A percentile compares a stretch with the other conserved stretches of the same genome.
phyloP scores from a whole-genome alignment of 2,329 filamentous ascomycete species.

The Diaporthe longicolla region DNA sequence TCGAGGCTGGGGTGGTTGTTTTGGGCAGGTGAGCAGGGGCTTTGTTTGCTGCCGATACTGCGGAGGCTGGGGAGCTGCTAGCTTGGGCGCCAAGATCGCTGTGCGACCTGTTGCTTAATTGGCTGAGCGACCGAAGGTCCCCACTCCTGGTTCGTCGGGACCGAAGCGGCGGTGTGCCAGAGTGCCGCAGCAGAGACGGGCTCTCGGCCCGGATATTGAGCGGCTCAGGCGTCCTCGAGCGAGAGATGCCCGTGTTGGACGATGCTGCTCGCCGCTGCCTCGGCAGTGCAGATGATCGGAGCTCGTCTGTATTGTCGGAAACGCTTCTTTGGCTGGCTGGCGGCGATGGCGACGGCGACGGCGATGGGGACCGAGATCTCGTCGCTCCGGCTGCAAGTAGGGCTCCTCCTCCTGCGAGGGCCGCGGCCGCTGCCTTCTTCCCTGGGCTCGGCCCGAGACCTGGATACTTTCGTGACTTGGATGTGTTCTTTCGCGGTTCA shows the following conservation, averaged over 20 bases:
- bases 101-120: slow-evolving; percentile 57
- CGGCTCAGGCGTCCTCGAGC: slow-evolving; percentile 68
- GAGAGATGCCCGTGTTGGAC: slow-evolving; percentile 69
- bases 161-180: slow-evolving; percentile 77
- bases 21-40: slow-evolving; percentile 37
- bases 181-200: slow-evolving; percentile 65
- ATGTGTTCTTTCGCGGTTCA: slow-evolving; percentile 60
- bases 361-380: slow-evolving; percentile 53
- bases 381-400: slow-evolving; percentile 10
- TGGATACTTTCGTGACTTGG: slow-evolving; percentile 47
- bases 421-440: slow-evolving; percentile 43
- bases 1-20: slow-evolving; percentile 42
- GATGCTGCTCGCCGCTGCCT: slow-evolving; percentile 56
- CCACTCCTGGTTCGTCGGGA: slow-evolving; percentile 77
- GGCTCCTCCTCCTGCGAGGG: slow-evolving; percentile 54
- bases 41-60: slow-evolving; percentile 42
- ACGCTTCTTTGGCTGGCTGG: slow-evolving; percentile 53
- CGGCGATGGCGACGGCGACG: slow-evolving; percentile 39
- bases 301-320: slow-evolving; percentile 54
- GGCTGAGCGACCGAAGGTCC: slow-evolving; percentile 80
- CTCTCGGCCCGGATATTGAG: slow-evolving; percentile 74
- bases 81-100: slow-evolving; percentile 45
- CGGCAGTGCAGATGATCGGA: slow-evolving; percentile 45
- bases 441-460: slow-evolving; percentile 48
- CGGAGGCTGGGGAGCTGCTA: slow-evolving; percentile 45